Evolutionary conservation across 129 eudicot genomes (phyloP).

Genomic region (Sambucus nigra): DNA sequence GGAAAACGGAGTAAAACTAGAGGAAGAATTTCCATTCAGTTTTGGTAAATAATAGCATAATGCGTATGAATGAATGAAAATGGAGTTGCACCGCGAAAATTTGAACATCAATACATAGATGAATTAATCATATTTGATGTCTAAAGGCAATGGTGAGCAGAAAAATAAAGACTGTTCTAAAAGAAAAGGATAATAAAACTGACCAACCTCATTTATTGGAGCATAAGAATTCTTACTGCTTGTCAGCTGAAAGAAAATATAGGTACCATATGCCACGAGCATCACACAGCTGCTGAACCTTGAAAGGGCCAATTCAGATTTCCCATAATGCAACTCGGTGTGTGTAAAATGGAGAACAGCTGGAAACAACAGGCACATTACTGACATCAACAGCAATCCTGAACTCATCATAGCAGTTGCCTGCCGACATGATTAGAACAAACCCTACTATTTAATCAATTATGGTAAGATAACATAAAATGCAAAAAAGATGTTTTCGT

Average conservation of each 20-base stretch:
- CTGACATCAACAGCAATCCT: slow-evolving; percentile 81
- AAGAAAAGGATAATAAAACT: neutral
- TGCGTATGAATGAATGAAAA: too few species aligned
- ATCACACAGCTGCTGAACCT: slow-evolving; percentile 79
- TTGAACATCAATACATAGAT: neutral
- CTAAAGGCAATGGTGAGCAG: too few species aligned
- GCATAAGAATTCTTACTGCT: slow-evolving; percentile 36
- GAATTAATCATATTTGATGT: too few species aligned
- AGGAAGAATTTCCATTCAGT: neutral
- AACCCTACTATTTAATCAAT: neutral
- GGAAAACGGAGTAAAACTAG: neutral
- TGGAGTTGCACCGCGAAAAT: neutral
- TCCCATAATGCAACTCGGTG: slow-evolving; percentile 60
- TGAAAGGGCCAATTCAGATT: slow-evolving; percentile 70
- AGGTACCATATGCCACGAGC: slow-evolving; percentile 73
- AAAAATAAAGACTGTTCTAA: neutral
- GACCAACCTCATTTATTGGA: slow-evolving; percentile 17
- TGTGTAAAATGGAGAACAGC: slow-evolving; percentile 71
- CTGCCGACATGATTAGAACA: slow-evolving; percentile 25
- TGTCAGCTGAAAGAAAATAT: slow-evolving; percentile 66
- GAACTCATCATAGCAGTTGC: slow-evolving; percentile 61
- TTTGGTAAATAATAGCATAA: neutral
- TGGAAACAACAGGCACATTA: slow-evolving; percentile 68
- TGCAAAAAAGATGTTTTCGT: neutral
- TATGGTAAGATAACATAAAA: neutral